Evolutionary conservation across 805 yeast species (phyloP), one percentile per base, ranked within the genome.

Genomic region (Phaffomyces opuntiae): DNA sequence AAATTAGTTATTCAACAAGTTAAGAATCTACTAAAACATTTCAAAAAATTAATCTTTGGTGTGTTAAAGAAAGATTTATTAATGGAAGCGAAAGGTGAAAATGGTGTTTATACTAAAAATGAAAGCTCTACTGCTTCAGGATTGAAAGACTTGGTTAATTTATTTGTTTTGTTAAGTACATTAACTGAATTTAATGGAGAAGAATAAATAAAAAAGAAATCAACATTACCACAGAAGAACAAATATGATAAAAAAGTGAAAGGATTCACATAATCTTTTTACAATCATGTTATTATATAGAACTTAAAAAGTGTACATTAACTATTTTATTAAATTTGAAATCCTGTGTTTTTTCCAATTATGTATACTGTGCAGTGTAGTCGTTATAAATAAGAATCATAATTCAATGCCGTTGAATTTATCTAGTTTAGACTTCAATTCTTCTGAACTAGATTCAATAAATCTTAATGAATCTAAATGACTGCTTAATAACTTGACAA

Each of bases 381-480:
- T 26, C 27, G 21, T 19, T 29, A 11, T 11, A 29, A 11, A 29
- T 21, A 5, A 21, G 13, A n/a, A 37, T 50, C 44, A 59, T 14
- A 56, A 40, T 7, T 55, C 55, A 9, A 52, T 33, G 16, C 49
- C 46, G 44, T 53, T 55, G 39, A 58, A 53, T 38, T 52, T 55
- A 25, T 73, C 77, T 49, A 93, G 63, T 63, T 87, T 84, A 34
- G 76, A 74, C 60, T 83, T 87, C 55, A 93, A 71, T 24, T 69
- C 69, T 17, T 73, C 73, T 43, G 95, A 87, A 51, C 81, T 78
- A 50, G 74, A 75, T 59, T 93, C 96, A 46, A 93, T 77, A 73
- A 90, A 89, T 61, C 82, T 88, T 66, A 93, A 74, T 51, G 95
- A 87, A 50, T 90, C 93, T 64, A 93, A 70, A 63, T 93, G 98